Evolutionary conservation across 83 land plant genomes (phyloP).

Genomic region (Picea abies): DNA sequence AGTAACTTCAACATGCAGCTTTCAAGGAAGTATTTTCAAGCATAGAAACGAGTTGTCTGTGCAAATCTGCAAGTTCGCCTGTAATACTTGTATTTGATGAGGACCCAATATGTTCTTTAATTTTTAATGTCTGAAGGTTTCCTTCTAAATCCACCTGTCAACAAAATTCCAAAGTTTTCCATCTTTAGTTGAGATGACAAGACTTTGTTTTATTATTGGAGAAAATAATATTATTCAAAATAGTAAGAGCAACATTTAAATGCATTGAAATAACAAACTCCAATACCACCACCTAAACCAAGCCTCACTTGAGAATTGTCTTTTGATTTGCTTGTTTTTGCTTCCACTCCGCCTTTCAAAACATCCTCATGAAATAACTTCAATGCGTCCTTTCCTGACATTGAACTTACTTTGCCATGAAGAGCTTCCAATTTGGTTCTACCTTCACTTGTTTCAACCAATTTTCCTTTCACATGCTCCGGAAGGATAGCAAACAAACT

Average conservation of each 20-base stretch:
- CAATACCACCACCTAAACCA: too few species aligned
- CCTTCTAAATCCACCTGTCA: not conserved
- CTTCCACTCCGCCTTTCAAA: slow-evolving; percentile 10
- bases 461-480: slow-evolving; percentile 36
- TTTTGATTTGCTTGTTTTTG: not conserved
- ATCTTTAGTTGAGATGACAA: not conserved
- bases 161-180: not conserved
- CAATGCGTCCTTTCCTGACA: slow-evolving; percentile 57
- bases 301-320: not conserved
- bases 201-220: not conserved
- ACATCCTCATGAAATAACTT: slow-evolving; percentile 36
- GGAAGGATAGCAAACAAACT: slow-evolving; percentile 62
- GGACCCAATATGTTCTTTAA: not conserved
- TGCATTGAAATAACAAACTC: too few species aligned
- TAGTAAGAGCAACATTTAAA: too few species aligned
- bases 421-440: slow-evolving; percentile 38
- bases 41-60: slow-evolving; percentile 10
- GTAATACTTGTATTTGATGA: not conserved
- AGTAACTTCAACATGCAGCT: not conserved
- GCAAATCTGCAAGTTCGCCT: slow-evolving; percentile 4
- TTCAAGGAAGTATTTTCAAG: slow-evolving; percentile 5
- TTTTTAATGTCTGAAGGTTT: not conserved
- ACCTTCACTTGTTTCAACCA: slow-evolving; percentile 24
- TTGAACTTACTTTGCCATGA: slow-evolving; percentile 27
- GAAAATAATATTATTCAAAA: not conserved